A percentile compares a stretch with the other conserved stretches of the same genome.
These are phyloP conservation scores for Colletotrichum destructivum DNA, from an alignment of 2,329 filamentous ascomycete species.

Conservation along the genomic window DNA sequence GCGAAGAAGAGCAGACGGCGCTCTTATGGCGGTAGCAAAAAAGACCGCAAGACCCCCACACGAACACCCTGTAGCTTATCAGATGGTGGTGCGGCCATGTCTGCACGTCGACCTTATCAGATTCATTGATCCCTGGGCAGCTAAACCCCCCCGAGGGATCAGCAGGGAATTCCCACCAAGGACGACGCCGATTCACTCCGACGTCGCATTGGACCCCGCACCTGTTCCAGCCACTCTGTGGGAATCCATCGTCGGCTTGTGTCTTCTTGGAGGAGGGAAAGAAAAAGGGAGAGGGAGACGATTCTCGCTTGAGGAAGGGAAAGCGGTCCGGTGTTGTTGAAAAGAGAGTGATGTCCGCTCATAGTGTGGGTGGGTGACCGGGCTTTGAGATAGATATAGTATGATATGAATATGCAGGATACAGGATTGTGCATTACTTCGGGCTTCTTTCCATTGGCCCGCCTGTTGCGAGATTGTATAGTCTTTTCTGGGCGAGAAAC, in stretches of 20 bases:
- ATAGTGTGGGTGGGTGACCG: neutral
- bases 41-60: slow-evolving; percentile 12
- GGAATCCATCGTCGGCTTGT: neutral
- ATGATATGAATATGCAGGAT: slow-evolving; percentile 7
- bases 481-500: neutral
- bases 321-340: neutral
- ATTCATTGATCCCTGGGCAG: slow-evolving; percentile 31
- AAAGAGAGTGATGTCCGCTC: neutral
- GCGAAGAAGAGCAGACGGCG: slow-evolving; percentile 1
- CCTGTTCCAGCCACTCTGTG: slow-evolving; percentile 7
- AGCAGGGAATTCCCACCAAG: slow-evolving; percentile 2
- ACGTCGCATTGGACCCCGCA: slow-evolving; percentile 36
- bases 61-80: slow-evolving; percentile 31
- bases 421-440: neutral
- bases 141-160: slow-evolving; percentile 14
- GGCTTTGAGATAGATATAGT: neutral
- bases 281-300: too few relatives aligned
- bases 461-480: neutral
- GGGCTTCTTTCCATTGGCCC: neutral
- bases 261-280: neutral
- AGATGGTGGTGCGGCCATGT: slow-evolving; percentile 22
- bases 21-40: slow-evolving; percentile 33
- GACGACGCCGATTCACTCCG: slow-evolving; percentile 25
- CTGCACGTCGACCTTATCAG: slow-evolving; percentile 34
- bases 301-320: slow-evolving; percentile 6